A percentile compares a stretch with the other conserved stretches of the same genome.
phyloP scores from a whole-genome alignment of 2,329 filamentous ascomycete genomes.

The Magnaporthiopsis rhizophila region DNA sequence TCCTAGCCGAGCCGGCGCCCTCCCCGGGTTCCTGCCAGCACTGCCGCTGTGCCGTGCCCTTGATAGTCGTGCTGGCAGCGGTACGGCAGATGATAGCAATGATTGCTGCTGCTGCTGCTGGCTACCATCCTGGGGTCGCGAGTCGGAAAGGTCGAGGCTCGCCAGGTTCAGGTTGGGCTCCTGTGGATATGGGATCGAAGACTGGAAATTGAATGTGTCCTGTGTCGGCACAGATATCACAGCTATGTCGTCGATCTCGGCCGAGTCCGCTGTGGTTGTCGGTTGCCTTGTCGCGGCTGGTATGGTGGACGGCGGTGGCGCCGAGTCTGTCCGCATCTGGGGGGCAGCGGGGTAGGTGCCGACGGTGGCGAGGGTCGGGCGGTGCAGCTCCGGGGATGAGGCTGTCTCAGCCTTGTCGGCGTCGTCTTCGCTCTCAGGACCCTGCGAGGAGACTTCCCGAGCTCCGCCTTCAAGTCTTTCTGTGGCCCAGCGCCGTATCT shows the following conservation, averaged over 20 bases:
- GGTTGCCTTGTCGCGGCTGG: conserved; percentile 11
- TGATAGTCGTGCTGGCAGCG: conserved; percentile 9
- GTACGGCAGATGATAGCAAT: conserved; percentile 9
- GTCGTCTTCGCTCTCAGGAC: conserved; percentile 46
- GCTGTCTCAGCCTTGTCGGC: conserved; percentile 51
- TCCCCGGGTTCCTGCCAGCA: conserved; percentile 17
- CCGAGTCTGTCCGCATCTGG: conserved; percentile 28
- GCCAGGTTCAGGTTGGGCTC: conserved; percentile 52
- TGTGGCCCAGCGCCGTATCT: conserved; percentile 55
- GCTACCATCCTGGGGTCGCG: conserved; percentile 30
- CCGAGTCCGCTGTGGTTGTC: conserved; percentile 9
- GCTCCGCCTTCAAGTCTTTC: conserved; percentile 61
- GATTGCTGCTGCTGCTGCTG: conserved; percentile 15
- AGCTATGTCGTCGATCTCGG: conserved; percentile 16
- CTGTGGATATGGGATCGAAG: conserved; percentile 51
- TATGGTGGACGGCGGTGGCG: conserved; percentile 18
- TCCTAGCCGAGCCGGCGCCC: conserved; percentile 38
- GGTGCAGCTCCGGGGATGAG: conserved; percentile 50
- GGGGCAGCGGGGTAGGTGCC: conserved; percentile 10
- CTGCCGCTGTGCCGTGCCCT: conserved; percentile 14
- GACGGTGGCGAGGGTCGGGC: conserved; percentile 25
- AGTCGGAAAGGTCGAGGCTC: conserved; percentile 52
- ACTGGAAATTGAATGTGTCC: conserved; percentile 63
- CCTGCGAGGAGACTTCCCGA: conserved; percentile 22
- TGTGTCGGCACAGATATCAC: conserved; percentile 43